phyloP scores from a whole-genome alignment of 805 yeast genomes.

The Isabelozyma gotoi region DNA sequence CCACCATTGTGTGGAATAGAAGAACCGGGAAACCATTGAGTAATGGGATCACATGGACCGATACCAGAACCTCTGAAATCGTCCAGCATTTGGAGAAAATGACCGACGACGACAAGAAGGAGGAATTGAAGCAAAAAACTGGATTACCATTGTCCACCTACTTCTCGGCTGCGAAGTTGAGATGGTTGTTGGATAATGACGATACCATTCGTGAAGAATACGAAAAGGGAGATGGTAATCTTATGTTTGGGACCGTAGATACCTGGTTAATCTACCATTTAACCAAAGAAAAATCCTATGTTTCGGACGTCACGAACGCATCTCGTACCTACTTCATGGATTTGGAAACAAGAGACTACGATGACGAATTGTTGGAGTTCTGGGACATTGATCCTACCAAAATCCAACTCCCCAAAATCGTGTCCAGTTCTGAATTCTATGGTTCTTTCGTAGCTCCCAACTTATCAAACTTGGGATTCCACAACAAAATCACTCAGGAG shows the following conservation, averaged over 20 bases:
- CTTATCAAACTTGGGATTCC: conserved; percentile 50
- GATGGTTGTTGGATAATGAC: conserved; percentile 86
- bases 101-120: conserved; percentile 54
- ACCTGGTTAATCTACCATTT: conserved; percentile 89
- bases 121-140: conserved; percentile 58
- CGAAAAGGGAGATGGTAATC: conserved; percentile 64
- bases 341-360: conserved; percentile 72
- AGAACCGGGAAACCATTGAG: conserved; percentile 78
- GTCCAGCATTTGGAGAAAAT: conserved; percentile 61
- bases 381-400: conserved; percentile 75
- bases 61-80: conserved; percentile 77
- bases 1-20: conserved; percentile 85
- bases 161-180: conserved; percentile 85
- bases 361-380: conserved; percentile 67
- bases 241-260: conserved; percentile 93
- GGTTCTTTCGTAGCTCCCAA: conserved; percentile 71
- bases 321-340: conserved; percentile 90
- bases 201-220: conserved; percentile 64
- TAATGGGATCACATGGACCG: conserved; percentile 96
- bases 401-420: conserved; percentile 71
- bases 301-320: conserved; percentile 90
- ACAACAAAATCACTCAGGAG: conserved; percentile 49
- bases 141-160: conserved; percentile 91
- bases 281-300: conserved; percentile 66
- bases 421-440: conserved; percentile 73